phyloP scores from a whole-genome alignment of 192 early-diverging fungal species.

The Kappamyces sp. region DNA sequence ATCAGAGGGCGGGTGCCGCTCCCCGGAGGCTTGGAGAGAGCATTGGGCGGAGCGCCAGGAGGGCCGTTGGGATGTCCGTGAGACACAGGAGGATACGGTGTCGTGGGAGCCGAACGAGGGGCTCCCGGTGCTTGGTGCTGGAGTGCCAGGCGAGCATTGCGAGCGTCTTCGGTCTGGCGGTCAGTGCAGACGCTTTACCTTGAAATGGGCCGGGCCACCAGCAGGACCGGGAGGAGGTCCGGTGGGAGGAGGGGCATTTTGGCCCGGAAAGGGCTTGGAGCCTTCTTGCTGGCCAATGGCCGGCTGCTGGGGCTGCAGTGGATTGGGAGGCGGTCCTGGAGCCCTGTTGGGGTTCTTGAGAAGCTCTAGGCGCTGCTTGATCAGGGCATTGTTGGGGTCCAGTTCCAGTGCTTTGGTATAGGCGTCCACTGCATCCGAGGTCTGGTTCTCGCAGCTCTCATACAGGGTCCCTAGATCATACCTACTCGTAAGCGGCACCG shows the following conservation, averaged over 20 bases:
- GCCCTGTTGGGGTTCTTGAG: constrained; percentile 34
- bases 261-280: not conserved
- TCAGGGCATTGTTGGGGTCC: constrained; percentile 81
- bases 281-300: not conserved
- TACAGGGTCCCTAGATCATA: constrained; percentile 92
- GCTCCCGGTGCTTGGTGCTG: too few relatives aligned
- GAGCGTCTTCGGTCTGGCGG: not conserved
- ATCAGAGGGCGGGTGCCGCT: constrained; percentile 3
- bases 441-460: constrained; percentile 96
- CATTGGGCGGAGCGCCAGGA: not conserved
- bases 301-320: constrained; percentile 16
- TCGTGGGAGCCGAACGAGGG: too few relatives aligned
- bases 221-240: constrained; percentile 7
- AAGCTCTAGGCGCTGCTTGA: constrained; percentile 67
- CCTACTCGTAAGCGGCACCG: constrained; percentile 19
- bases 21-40: too few relatives aligned
- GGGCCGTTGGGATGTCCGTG: not conserved
- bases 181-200: not conserved
- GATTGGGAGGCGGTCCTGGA: constrained; percentile 16
- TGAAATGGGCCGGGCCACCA: constrained; percentile 8
- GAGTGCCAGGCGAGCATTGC: too few relatives aligned
- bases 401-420: constrained; percentile 89
- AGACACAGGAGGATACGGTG: not conserved
- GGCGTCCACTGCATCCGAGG: constrained; percentile 93
- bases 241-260: constrained; percentile 3